Percentiles rank a stretch among this genome's conserved stretches.
phyloP scores from a whole-genome alignment of 306 rosid species.

The Castanea mollissima region DNA sequence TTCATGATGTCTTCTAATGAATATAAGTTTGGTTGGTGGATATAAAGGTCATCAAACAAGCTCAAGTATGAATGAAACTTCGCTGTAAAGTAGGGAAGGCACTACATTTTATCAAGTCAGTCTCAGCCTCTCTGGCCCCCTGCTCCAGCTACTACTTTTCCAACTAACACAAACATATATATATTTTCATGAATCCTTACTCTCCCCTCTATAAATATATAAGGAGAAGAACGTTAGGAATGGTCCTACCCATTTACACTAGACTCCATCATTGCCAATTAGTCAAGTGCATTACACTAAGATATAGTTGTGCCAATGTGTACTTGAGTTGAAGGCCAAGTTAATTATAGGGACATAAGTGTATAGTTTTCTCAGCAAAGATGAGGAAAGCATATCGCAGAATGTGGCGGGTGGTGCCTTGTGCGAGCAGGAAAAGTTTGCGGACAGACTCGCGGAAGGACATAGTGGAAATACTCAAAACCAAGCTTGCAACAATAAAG shows the following conservation, averaged over 20 bases:
- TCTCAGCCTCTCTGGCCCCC: constrained; percentile 38
- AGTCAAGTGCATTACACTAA: neutral
- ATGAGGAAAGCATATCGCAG: constrained; percentile 65
- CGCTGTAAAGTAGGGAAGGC: constrained; percentile 59
- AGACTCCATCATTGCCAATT: neutral
- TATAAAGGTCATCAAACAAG: constrained; percentile 23
- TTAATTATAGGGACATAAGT: neutral
- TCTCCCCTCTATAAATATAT: constrained; percentile 17
- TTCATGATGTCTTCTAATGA: constrained; percentile 40
- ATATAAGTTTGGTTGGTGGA: constrained; percentile 26
- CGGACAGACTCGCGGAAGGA: constrained; percentile 53
- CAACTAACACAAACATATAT: constrained; percentile 42
- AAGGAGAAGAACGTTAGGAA: constrained; percentile 1
- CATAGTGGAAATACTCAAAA: constrained; percentile 62
- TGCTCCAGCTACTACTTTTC: constrained; percentile 45
- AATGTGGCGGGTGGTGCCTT: constrained; percentile 59
- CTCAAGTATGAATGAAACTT: constrained; percentile 45
- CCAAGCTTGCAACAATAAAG: constrained; percentile 65
- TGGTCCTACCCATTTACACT: too few relatives aligned
- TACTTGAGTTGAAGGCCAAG: constrained; percentile 2
- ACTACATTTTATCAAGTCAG: neutral
- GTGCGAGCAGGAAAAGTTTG: constrained; percentile 45
- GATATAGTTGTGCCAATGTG: constrained; percentile 7
- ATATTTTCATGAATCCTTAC: constrained; percentile 27
- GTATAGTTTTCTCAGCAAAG: constrained; percentile 5